These are phyloP conservation scores for Talaromyces sp. DNA, from an alignment of 2,329 filamentous ascomycete species.

Conservation along the genomic window DNA sequence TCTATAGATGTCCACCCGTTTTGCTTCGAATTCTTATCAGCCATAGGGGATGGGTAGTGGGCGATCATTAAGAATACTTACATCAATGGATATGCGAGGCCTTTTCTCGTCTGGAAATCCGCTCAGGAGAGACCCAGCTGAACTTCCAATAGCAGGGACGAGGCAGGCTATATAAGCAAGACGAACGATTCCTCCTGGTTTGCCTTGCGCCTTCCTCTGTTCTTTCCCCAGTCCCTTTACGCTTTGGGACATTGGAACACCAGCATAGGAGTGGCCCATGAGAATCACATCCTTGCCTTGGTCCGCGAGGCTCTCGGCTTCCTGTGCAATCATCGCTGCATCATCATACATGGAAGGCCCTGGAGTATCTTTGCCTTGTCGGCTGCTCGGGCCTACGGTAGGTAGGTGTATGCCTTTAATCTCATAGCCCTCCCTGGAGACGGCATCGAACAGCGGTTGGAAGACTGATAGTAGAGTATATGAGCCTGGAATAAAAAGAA, in stretches of 20 bases:
- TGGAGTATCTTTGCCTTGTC: not conserved
- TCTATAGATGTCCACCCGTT: not conserved
- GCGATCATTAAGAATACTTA: not conserved
- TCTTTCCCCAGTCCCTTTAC: not conserved
- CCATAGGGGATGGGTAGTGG: not conserved
- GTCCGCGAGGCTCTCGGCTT: not conserved
- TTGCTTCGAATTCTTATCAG: not conserved
- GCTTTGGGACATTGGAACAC: conserved; percentile 7
- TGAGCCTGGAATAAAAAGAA: not conserved
- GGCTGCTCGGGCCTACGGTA: not conserved
- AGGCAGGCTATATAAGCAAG: not conserved
- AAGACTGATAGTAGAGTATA: not conserved
- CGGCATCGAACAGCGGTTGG: not conserved
- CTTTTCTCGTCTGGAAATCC: not conserved
- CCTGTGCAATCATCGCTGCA: not conserved
- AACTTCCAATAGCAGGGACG: not conserved
- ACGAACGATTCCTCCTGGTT: not conserved
- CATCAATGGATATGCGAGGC: not conserved
- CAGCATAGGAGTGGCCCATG: conserved; percentile 16
- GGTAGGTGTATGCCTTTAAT: not conserved
- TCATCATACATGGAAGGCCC: not conserved
- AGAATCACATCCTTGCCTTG: conserved; percentile 9
- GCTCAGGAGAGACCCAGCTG: not conserved
- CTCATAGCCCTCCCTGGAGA: not conserved
- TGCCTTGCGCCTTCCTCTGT: not conserved